Conservation (phyloP, 177 flowering plant species). For the Vitis hybrid region DNA sequence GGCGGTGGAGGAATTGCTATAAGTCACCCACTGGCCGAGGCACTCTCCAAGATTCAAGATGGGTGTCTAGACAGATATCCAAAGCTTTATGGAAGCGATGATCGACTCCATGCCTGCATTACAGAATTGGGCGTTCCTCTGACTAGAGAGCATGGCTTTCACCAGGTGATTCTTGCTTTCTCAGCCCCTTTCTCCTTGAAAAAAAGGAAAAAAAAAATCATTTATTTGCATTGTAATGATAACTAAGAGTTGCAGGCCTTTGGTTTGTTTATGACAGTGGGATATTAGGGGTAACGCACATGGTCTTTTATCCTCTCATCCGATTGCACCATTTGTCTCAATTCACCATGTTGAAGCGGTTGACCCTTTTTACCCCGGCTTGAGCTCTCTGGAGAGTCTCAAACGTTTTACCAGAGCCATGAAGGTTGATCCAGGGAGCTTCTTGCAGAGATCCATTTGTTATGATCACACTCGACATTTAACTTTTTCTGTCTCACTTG, state of each 20-base stretch:
- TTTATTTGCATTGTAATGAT: background rate
- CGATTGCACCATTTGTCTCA: conserved; percentile 63
- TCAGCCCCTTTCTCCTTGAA: background rate
- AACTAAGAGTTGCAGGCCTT: background rate
- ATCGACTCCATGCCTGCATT: conserved; percentile 72
- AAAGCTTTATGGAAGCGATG: conserved; percentile 63
- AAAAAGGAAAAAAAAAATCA: background rate
- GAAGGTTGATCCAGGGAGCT: conserved; percentile 44
- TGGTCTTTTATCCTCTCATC: conserved; percentile 61
- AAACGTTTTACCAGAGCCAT: conserved; percentile 52
- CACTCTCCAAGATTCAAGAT: conserved; percentile 43
- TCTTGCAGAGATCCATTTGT: conserved; percentile 63
- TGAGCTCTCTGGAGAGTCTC: conserved; percentile 47
- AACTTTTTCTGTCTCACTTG: conserved; percentile 55
- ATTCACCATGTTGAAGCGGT: conserved; percentile 70
- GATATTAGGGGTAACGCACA: conserved; percentile 64
- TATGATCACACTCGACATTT: conserved; percentile 38
- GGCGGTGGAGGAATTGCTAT: conserved; percentile 75
- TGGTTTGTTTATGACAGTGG: conserved; percentile 35
- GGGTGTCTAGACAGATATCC: conserved; percentile 63
- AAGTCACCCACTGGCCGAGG: conserved; percentile 56
- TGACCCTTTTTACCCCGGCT: conserved; percentile 59
- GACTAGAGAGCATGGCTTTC: conserved; percentile 57
- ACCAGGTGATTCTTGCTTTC: conserved; percentile 40
- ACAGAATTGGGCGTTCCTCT: conserved; percentile 64